Evolutionary conservation across 305 asterid genomes (phyloP).

Genomic region (Petunia hybrid): DNA sequence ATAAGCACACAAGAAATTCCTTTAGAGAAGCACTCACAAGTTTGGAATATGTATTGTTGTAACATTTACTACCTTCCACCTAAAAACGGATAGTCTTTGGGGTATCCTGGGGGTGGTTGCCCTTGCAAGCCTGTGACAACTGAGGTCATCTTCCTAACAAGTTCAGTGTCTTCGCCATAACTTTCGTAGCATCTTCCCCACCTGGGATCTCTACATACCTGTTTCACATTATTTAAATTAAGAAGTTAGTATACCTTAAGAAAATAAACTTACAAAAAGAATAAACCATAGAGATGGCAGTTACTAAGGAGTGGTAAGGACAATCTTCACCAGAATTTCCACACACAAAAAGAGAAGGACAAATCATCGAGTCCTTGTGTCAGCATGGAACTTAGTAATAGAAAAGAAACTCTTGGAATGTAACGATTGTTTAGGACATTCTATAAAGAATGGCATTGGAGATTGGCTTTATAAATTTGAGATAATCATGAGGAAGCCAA

Average conservation of each 20-base stretch:
- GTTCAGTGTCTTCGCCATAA: slow-evolving; percentile 55
- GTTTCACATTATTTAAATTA: slow-evolving; percentile 29
- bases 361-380: not conserved
- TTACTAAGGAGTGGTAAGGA: not conserved
- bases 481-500: not conserved
- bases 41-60: slow-evolving; percentile 25
- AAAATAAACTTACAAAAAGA: not conserved
- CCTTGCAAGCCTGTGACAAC: slow-evolving; percentile 55
- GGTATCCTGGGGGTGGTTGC: slow-evolving; percentile 50
- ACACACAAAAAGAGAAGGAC: not conserved
- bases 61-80: slow-evolving; percentile 53
- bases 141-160: slow-evolving; percentile 56
- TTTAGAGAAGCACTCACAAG: not conserved
- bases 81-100: slow-evolving; percentile 51
- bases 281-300: not conserved
- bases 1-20: not conserved
- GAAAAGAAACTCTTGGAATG: not conserved
- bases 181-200: slow-evolving; percentile 67
- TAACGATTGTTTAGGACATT: no score
- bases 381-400: not conserved
- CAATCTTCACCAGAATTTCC: not conserved
- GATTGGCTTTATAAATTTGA: not conserved
- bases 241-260: not conserved
- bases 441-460: not conserved
- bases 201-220: slow-evolving; percentile 61